Conservation (phyloP, 2,329 filamentous ascomycete genomes). For the Dactylellina cionopaga region DNA sequence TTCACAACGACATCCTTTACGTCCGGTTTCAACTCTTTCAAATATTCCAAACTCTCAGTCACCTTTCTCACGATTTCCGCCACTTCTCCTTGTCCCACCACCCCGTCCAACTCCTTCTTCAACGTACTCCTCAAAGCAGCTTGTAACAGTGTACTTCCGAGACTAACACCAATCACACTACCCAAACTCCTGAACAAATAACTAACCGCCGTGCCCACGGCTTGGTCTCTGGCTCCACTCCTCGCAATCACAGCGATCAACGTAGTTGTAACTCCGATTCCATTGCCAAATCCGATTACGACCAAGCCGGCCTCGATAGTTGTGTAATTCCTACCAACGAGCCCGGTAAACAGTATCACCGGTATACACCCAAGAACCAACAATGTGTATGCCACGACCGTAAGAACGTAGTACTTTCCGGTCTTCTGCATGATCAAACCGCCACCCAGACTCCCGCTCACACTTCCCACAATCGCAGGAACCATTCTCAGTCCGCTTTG, state of each 20-base stretch:
- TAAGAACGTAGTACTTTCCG: conserved; percentile 77
- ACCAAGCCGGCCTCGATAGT: conserved; percentile 68
- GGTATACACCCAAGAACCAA: conserved; percentile 69
- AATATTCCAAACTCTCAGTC: conserved; percentile 75
- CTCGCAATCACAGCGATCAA: conserved; percentile 78
- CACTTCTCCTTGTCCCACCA: conserved; percentile 58
- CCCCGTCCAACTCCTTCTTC: conserved; percentile 56
- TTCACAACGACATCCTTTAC: conserved; percentile 70
- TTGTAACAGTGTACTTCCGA: conserved; percentile 77
- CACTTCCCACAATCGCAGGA: conserved; percentile 71
- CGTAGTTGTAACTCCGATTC: conserved; percentile 74
- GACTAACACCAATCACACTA: conserved; percentile 72
- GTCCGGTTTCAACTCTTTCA: conserved; percentile 71
- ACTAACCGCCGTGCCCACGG: conserved; percentile 79
- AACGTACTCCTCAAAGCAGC: conserved; percentile 71
- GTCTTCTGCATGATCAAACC: conserved; percentile 76
- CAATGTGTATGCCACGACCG: conserved; percentile 67
- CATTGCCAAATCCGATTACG: conserved; percentile 67
- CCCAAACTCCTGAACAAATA: conserved; percentile 83
- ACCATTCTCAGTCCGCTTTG: conserved; percentile 73
- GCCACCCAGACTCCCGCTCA: conserved; percentile 72
- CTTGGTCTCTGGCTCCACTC: conserved; percentile 72
- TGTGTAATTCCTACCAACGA: conserved; percentile 6
- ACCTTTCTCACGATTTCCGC: conserved; percentile 75
- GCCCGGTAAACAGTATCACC: conserved; percentile 64